phyloP scores from a whole-genome alignment of 331 rosid genomes.

The Phaseolus coccineus region DNA sequence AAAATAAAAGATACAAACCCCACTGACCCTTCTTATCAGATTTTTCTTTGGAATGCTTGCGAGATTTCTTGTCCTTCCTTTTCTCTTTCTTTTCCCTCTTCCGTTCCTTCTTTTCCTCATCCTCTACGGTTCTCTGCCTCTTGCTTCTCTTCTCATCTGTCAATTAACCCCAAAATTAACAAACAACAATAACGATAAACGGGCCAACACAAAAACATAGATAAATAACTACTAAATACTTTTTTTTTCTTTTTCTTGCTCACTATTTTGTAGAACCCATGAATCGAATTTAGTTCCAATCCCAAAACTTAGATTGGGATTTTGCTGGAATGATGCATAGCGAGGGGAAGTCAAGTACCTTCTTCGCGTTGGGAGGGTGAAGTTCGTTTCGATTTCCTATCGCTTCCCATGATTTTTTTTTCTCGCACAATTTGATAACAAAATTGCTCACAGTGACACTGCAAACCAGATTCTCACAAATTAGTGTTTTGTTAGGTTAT shows the following conservation, averaged over 20 bases:
- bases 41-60: slow-evolving; percentile 47
- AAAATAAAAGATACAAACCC: not conserved
- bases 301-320: not conserved
- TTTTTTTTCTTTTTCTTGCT: no score
- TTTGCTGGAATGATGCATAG: not conserved
- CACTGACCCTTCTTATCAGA: slow-evolving; percentile 49
- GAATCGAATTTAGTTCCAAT: not conserved
- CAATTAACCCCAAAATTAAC: slow-evolving; percentile 29
- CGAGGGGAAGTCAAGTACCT: slow-evolving; percentile 49
- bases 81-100: slow-evolving; percentile 72
- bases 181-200: not conserved
- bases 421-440: slow-evolving; percentile 5
- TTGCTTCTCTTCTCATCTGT: slow-evolving; percentile 74
- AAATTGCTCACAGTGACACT: not conserved
- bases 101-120: slow-evolving; percentile 62
- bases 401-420: slow-evolving; percentile 67
- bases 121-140: slow-evolving; percentile 70
- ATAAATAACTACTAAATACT: not conserved
- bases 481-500: not conserved
- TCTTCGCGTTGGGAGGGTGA: slow-evolving; percentile 62
- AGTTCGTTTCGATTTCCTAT: slow-evolving; percentile 68
- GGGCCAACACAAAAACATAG: not conserved
- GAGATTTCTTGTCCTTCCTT: slow-evolving; percentile 69
- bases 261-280: slow-evolving; percentile 12
- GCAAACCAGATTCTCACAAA: not conserved